Evolutionary conservation across 441 rosid species (phyloP).

Genomic region (Populus trichocarpa): DNA sequence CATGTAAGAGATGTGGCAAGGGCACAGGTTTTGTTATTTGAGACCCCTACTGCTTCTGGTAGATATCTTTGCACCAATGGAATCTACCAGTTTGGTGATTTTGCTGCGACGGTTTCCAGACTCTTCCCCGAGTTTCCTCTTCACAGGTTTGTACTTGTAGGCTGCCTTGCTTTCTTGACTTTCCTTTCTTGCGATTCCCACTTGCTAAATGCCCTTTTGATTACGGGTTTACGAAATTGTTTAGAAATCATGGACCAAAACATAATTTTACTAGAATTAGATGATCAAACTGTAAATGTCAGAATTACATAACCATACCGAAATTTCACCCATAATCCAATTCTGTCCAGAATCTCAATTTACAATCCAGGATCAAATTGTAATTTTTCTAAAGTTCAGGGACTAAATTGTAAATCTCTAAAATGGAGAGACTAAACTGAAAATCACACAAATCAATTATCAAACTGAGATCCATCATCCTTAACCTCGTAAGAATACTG

Average conservation of each 20-base stretch:
- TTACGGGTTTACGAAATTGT: neutral
- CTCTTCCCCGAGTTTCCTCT: slow-evolving; percentile 67
- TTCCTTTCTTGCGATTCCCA: neutral
- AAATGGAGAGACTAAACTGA: no score
- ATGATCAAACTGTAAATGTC: no score
- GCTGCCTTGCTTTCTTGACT: neutral
- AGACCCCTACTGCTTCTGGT: slow-evolving; percentile 63
- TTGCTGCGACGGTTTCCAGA: slow-evolving; percentile 52
- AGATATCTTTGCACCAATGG: slow-evolving; percentile 82
- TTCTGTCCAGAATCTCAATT: no score
- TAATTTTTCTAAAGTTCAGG: no score
- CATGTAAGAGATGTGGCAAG: slow-evolving; percentile 79
- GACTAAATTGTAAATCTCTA: no score
- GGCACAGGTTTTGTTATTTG: slow-evolving; percentile 60
- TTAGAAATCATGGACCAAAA: no score
- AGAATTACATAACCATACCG: no score
- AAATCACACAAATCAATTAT: no score
- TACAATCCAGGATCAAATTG: accelerated
- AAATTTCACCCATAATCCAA: no score
- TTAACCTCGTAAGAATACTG: no score
- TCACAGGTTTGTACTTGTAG: slow-evolving; percentile 42
- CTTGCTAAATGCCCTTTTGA: neutral
- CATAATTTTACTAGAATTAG: no score
- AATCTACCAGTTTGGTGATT: slow-evolving; percentile 68
- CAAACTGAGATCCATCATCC: no score